A percentile compares a stretch with the other conserved stretches of the same genome.
Evolutionary conservation across 768 basidiomycete species (phyloP).

Genomic region (Dioszegia aurantiaca): DNA sequence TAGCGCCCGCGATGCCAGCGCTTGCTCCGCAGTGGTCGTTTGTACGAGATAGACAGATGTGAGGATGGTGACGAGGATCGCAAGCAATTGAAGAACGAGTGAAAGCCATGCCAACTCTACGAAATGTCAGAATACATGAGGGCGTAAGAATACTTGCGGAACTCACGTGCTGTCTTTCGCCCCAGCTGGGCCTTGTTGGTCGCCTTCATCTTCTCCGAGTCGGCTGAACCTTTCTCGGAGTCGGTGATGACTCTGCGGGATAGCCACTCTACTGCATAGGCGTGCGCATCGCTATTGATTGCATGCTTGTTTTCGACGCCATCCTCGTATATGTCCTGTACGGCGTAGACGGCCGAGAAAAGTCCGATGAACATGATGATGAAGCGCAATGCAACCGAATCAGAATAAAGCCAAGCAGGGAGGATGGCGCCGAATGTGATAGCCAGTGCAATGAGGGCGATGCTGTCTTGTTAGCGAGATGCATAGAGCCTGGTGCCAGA

Average conservation of each 20-base stretch:
- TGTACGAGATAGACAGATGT: constrained; percentile 21
- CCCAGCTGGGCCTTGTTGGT: too few relatives aligned
- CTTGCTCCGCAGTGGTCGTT: constrained; percentile 35
- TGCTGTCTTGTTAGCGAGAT: not conserved
- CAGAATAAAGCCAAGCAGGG: constrained; percentile 28
- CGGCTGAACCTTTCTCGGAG: not conserved
- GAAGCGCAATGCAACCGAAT: constrained; percentile 40
- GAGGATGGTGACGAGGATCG: constrained; percentile 24
- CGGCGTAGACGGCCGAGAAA: constrained; percentile 35
- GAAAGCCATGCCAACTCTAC: constrained; percentile 33
- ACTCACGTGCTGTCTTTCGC: not conserved
- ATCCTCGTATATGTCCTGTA: constrained; percentile 38
- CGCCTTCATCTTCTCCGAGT: too few relatives aligned
- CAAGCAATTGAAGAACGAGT: constrained; percentile 20
- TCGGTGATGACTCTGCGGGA: not conserved
- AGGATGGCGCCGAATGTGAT: constrained; percentile 18
- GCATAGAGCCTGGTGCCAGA: too few relatives aligned
- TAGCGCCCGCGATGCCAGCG: constrained; percentile 25
- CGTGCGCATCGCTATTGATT: constrained; percentile 24
- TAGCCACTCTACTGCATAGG: constrained; percentile 22
- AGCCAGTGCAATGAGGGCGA: constrained; percentile 15
- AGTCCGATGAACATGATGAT: constrained; percentile 39
- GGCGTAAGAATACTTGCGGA: constrained; percentile 1
- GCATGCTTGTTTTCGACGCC: constrained; percentile 25
- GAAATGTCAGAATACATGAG: not conserved